These are phyloP conservation scores for Xerocomus nothofagi DNA, from an alignment of 1,284 basidiomycete genomes.

Conservation along the genomic window DNA sequence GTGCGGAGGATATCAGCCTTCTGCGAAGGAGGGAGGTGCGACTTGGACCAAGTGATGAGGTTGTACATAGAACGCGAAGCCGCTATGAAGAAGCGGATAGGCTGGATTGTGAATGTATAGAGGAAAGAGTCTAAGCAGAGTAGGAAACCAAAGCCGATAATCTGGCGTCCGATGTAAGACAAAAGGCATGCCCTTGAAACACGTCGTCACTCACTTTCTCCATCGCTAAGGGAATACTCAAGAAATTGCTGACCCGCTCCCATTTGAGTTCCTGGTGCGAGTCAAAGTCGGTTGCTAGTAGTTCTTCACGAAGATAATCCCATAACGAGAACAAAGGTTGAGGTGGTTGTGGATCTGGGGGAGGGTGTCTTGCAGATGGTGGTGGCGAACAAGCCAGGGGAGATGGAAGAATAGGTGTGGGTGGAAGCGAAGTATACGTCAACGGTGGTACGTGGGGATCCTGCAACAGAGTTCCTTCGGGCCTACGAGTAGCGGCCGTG, in stretches of 20 bases:
- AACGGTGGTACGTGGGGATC: conserved; percentile 26
- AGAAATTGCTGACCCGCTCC: conserved; percentile 98
- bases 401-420: conserved; percentile 60
- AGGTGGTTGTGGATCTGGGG: conserved; percentile 8
- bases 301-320: conserved; percentile 88
- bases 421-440: conserved; percentile 68
- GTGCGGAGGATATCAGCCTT: conserved; percentile 89
- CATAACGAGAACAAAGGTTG: conserved; percentile 75
- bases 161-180: conserved; percentile 47
- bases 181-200: background rate
- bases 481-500: conserved; percentile 15
- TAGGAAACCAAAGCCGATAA: conserved; percentile 89
- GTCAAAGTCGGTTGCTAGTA: conserved; percentile 89
- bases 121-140: conserved; percentile 97
- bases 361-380: conserved; percentile 10
- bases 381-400: conserved; percentile 38
- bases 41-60: conserved; percentile 48
- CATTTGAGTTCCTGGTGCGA: conserved; percentile 92
- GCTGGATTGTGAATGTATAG: conserved; percentile 97
- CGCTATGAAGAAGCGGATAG: conserved; percentile 83
- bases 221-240: conserved; percentile 89
- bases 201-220: conserved; percentile 70
- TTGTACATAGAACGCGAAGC: conserved; percentile 57
- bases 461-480: conserved; percentile 11
- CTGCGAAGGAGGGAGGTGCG: conserved; percentile 77